Evolutionary conservation across 495 filamentous ascomycete genomes (phyloP), one percentile per base, ranked within the genome.

Genomic region (Aspergillus indologenus): DNA sequence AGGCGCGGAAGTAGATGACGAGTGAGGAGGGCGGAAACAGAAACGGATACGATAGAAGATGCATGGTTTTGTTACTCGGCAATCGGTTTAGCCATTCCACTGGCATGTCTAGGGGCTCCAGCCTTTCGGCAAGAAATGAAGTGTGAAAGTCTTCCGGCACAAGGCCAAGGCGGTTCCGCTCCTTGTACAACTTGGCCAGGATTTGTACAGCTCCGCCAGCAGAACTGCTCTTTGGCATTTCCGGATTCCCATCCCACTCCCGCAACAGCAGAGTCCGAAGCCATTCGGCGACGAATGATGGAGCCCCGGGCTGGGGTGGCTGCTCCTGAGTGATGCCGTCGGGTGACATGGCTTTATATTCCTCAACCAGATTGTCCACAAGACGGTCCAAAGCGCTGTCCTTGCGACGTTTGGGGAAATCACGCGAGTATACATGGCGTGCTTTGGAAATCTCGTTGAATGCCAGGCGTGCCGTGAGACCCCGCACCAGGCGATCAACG

Each of bases 1-100:
- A 84, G n/a, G 91, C 83, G 4, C 92, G 88, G 65, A 96, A 96
- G 65, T 91, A 96, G 0, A 85, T 87, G 42, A 96, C 87, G 8
- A 94, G 73, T 14, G 83, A 82, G 0, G 86, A 78, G 0, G 86
- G 83, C 24, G 80, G 85, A 53, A 96, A 96, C 0, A 97, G 76
- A 69, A 90, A 96, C 1, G 90, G 83, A 60, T 89, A 90, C 44
- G 90, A 87, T 3, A 97, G 75, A 1, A 96, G 74, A 68, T 97
- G 92, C 40, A 89, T 71, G 3, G 77, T 84, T 58, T 86, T 85
- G 57, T 81, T 85, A 44, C 83, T 85, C 1, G 71, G 63, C 7
- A 66, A n/a, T 12, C 68, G 54, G 18, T 65, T 69, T n/a, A 89
- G 71, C 89, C 90, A 96, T 26, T 87, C 80, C 21, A 87, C 71